Conservation (phyloP, 441 rosid species). For the Euphorbia celastroides region DNA sequence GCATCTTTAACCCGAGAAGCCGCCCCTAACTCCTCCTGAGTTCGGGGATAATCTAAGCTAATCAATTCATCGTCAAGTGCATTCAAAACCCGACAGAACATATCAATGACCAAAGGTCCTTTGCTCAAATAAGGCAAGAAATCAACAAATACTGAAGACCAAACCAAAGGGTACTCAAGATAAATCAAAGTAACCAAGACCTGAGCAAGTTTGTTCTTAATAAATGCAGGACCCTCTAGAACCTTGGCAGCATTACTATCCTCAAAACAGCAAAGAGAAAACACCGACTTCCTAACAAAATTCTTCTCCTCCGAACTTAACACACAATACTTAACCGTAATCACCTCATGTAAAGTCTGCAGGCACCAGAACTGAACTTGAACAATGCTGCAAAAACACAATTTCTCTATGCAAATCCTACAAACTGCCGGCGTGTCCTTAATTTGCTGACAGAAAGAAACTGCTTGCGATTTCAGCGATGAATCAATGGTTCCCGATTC, state of each 20-base stretch:
- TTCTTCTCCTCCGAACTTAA: conserved; percentile 59
- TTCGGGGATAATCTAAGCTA: conserved; percentile 77
- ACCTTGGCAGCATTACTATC: conserved; percentile 43
- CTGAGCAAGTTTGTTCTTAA: conserved; percentile 92
- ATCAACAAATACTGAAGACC: conserved; percentile 79
- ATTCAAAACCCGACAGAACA: conserved; percentile 90
- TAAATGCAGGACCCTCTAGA: conserved; percentile 65
- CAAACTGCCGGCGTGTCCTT: conserved; percentile 52
- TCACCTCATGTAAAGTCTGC: conserved; percentile 74
- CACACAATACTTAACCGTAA: conserved; percentile 40
- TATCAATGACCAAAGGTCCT: conserved; percentile 69
- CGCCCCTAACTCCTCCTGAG: conserved; percentile 50
- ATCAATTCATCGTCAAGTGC: conserved; percentile 82
- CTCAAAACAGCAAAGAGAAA: conserved; percentile 62
- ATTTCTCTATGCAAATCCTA: conserved; percentile 62
- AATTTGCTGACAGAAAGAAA: conserved; percentile 48
- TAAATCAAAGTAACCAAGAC: conserved; percentile 78
- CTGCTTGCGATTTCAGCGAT: conserved; percentile 54
- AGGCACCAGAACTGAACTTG: conserved; percentile 96
- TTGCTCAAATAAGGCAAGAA: conserved; percentile 54
- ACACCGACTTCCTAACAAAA: conserved; percentile 49
- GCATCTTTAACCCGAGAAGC: conserved; percentile 84
- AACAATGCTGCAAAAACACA: conserved; percentile 49
- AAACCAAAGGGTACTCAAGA: conserved; percentile 73
- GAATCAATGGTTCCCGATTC: conserved; percentile 55